phyloP scores from a whole-genome alignment of 2,329 filamentous ascomycete genomes.

The Periconia sp. region DNA sequence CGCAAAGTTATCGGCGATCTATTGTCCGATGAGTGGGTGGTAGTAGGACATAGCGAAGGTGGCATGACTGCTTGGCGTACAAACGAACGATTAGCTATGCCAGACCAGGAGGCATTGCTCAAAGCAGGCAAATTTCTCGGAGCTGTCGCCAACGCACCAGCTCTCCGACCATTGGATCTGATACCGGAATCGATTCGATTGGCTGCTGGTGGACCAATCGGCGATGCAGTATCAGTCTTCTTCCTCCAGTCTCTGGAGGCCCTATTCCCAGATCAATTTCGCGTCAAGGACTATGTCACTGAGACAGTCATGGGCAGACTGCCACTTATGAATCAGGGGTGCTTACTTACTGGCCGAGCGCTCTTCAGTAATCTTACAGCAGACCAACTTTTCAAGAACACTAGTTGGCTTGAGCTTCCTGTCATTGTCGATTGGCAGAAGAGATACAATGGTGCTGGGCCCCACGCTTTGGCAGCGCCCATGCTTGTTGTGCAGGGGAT shows the following conservation, averaged over 20 bases:
- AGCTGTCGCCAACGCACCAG: slow-evolving; percentile 22
- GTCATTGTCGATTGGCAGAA: slow-evolving; percentile 21
- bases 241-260: slow-evolving; percentile 18
- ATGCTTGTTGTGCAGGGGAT: slow-evolving; percentile 22
- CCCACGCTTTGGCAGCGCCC: slow-evolving; percentile 21
- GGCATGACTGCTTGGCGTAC: slow-evolving; percentile 26
- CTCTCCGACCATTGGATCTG: slow-evolving; percentile 22
- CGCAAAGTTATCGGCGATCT: slow-evolving; percentile 19
- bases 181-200: slow-evolving; percentile 23
- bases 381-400: slow-evolving; percentile 16
- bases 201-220: slow-evolving; percentile 19
- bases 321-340: slow-evolving; percentile 18
- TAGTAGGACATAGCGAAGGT: slow-evolving; percentile 25
- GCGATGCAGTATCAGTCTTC: slow-evolving; percentile 21
- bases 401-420: slow-evolving; percentile 18
- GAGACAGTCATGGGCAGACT: slow-evolving; percentile 16
- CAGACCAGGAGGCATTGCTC: slow-evolving; percentile 15
- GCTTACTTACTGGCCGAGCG: slow-evolving; percentile 13
- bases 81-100: slow-evolving; percentile 23
- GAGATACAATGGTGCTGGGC: slow-evolving; percentile 21
- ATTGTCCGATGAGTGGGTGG: slow-evolving; percentile 19
- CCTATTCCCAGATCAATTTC: slow-evolving; percentile 14
- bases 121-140: slow-evolving; percentile 22
- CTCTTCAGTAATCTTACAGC: slow-evolving; percentile 18
- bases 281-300: slow-evolving; percentile 19